phyloP scores from a whole-genome alignment of 495 filamentous ascomycete species.

The Cladorrhinum samala region DNA sequence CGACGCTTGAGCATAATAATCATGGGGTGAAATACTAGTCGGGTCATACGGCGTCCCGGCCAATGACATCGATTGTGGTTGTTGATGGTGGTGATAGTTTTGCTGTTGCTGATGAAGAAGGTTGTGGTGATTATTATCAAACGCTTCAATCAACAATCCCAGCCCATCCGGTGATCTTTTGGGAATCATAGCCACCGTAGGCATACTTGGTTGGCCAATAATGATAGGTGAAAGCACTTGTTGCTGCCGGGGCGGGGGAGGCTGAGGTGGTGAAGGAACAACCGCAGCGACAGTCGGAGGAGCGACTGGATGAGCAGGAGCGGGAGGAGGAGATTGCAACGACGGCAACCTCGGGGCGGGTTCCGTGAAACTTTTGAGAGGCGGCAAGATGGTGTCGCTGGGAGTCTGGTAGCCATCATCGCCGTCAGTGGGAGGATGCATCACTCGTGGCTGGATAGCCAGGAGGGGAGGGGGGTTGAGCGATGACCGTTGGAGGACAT shows the following conservation, averaged over 20 bases:
- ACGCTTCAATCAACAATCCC: constrained; percentile 25
- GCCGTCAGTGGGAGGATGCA: constrained; percentile 4
- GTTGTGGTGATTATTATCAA: constrained; percentile 18
- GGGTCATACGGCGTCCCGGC: constrained; percentile 15
- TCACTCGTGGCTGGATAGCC: constrained; percentile 12
- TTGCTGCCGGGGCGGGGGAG: not conserved
- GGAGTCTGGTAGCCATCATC: constrained; percentile 7
- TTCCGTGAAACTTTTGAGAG: too few species aligned
- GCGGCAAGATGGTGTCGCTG: constrained; percentile 1
- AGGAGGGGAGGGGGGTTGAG: constrained; percentile 5
- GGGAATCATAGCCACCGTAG: not conserved
- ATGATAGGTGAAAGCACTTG: not conserved
- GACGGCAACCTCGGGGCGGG: too few species aligned
- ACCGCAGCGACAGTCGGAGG: too few species aligned
- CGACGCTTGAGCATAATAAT: constrained; percentile 17
- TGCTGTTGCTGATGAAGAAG: not conserved
- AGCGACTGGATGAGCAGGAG: too few species aligned
- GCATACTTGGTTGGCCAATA: not conserved
- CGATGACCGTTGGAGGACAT: constrained; percentile 22
- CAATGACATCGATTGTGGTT: not conserved
- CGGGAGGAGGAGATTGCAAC: too few species aligned
- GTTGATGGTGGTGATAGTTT: not conserved
- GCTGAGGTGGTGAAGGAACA: not conserved
- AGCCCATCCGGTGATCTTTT: constrained; percentile 23
- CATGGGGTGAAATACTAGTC: constrained; percentile 11